Base-by-base conservation (phyloP, 257 asterid genomes). In the Nicotiana benthamiana region DNA sequence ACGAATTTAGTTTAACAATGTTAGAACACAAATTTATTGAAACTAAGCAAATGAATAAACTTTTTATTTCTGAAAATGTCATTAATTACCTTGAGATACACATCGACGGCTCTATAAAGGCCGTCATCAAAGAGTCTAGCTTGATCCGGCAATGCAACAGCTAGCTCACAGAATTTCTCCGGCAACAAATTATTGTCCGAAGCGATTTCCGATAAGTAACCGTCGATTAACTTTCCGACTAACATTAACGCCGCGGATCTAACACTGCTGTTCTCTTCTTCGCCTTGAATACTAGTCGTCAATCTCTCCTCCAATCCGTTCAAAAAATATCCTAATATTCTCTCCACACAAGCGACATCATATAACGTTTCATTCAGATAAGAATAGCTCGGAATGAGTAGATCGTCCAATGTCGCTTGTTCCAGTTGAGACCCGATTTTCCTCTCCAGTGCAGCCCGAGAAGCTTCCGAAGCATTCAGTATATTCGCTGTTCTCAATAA, bases 91-190 rank as follows among this genome's bases (percentile, higher is more conserved):
- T 94, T 96, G 63, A 96, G 97, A 89, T 91, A 94, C 28, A 96
- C 97, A 86, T 96, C 99, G n/a, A 96, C 97, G 26, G 98, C 98
- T 66, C 99, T 90, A 80, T 96, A 96, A 59, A 96, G 96, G 18
- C 99, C 99, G 62, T 96, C 98, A 84, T 96, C 97, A 54, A 89
- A 96, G 54, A 92, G 86, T 74, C 99, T 89, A 72, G 99, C 97
- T 18, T 84, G 91, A 36, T 94, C 94, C 74, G 98, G 97, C 87
- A 96, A 65, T 18, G 97, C 85, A 64, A 92, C 80, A 63, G 97
- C 95, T 53, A 96, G 85, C 56, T 94, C 94, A 82, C 83, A 90
- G 81, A 96, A 96, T 62, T 89, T 89, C 2, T 94, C 97, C 79
- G 93, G 88, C 87, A 88, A 90, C 85, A 96, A 84, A 86, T 94